Conservation (phyloP, 768 basidiomycete genomes). For the Russula emetica region DNA sequence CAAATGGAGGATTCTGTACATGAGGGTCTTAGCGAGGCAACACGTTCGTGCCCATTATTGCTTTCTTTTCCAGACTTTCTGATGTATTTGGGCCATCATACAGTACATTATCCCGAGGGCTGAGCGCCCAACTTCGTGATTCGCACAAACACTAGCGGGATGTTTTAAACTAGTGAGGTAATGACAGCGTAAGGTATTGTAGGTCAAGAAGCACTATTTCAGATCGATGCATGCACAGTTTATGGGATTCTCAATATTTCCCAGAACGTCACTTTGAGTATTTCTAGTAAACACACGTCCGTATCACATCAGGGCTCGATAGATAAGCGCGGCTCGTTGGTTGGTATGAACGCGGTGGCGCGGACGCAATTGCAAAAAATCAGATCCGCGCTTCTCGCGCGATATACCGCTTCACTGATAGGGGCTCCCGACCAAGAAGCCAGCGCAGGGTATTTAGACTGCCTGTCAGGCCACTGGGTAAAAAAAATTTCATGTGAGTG, state of each 20-base stretch:
- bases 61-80: constrained; percentile 3
- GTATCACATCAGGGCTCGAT: not conserved
- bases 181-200: not conserved
- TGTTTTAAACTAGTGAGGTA: not conserved
- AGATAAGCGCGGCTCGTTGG: not conserved
- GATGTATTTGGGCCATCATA: not conserved
- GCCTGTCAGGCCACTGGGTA: constrained; percentile 34
- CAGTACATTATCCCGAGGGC: not conserved
- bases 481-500: not conserved
- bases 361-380: not conserved
- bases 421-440: constrained; percentile 36
- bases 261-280: not conserved
- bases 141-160: not conserved
- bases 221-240: not conserved
- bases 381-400: constrained; percentile 26
- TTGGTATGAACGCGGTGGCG: not conserved
- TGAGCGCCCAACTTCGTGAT: not conserved
- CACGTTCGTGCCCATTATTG: not conserved
- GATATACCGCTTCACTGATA: constrained; percentile 31
- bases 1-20: not conserved
- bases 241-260: not conserved
- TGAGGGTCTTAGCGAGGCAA: not conserved
- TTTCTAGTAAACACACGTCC: constrained; percentile 11
- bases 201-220: not conserved
- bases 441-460: constrained; percentile 35